Conservation (phyloP, 495 filamentous ascomycete genomes). For the Evansstolkia leycettana region DNA sequence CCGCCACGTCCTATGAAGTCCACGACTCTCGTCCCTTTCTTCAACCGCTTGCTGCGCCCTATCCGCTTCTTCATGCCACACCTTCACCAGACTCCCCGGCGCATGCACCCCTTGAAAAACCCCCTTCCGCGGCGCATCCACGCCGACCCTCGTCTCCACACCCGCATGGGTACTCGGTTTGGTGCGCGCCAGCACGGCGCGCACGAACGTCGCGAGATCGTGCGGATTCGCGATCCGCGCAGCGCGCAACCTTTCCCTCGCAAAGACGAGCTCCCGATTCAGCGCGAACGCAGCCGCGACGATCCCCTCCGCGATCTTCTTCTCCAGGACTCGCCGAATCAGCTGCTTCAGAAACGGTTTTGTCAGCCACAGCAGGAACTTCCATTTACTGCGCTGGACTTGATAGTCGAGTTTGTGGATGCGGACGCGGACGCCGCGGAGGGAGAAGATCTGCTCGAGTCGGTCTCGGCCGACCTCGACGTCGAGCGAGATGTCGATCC, state of each 20-base stretch:
- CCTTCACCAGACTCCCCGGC: conserved; percentile 73
- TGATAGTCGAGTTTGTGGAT: conserved; percentile 81
- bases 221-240: conserved; percentile 71
- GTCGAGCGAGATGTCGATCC: conserved; percentile 75
- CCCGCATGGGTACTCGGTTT: conserved; percentile 60
- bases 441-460: conserved; percentile 68
- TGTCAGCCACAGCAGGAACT: conserved; percentile 66
- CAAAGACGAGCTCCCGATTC: conserved; percentile 79
- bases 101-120: conserved; percentile 78
- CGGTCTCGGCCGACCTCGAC: conserved; percentile 64
- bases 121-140: conserved; percentile 48
- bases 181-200: conserved; percentile 64
- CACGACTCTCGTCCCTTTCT: conserved; percentile 38
- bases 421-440: conserved; percentile 59
- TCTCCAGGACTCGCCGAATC: conserved; percentile 66
- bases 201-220: conserved; percentile 68
- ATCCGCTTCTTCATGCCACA: conserved; percentile 71
- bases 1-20: conserved; percentile 46
- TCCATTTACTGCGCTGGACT: conserved; percentile 61
- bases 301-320: conserved; percentile 61
- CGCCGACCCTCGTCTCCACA: conserved; percentile 55
- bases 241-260: conserved; percentile 73
- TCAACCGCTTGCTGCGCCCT: conserved; percentile 50
- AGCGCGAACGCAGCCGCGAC: conserved; percentile 53
- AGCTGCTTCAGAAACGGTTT: conserved; percentile 76